A percentile compares a stretch with the other conserved stretches of the same genome.
Evolutionary conservation across 176 grass and related monocot genomes (phyloP).

Genomic region (Oryza punctata): DNA sequence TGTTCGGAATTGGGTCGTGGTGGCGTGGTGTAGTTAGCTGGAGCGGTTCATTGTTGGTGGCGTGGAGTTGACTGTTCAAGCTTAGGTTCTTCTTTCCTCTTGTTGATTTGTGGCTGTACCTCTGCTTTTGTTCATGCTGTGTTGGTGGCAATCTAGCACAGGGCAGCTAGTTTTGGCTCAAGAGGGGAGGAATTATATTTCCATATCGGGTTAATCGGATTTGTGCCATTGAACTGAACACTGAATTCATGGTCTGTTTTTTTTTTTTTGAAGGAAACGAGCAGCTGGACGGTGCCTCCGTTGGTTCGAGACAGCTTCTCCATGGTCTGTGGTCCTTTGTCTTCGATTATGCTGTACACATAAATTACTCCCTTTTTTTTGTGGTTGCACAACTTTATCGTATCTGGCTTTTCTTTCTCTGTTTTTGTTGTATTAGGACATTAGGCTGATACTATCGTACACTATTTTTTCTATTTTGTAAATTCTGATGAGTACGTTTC

Average conservation of each 20-base stretch:
- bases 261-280: slow-evolving; percentile 68
- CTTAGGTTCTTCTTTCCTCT: not conserved
- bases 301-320: slow-evolving; percentile 89
- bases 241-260: not conserved
- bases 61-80: not conserved
- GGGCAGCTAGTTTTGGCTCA: not conserved
- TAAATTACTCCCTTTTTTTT: not conserved
- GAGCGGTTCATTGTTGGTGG: too few relatives aligned
- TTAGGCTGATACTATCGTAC: not conserved
- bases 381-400: not conserved
- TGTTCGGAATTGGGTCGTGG: not conserved
- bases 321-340: slow-evolving; percentile 50
- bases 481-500: not conserved
- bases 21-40: too few relatives aligned
- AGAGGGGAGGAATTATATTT: not conserved
- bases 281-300: slow-evolving; percentile 64
- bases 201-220: not conserved
- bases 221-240: not conserved
- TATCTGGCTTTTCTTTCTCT: not conserved
- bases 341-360: not conserved
- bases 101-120: not conserved
- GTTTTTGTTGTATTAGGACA: not conserved
- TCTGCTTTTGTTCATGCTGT: not conserved
- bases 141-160: not conserved
- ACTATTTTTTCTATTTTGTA: not conserved